A percentile compares a stretch with the other conserved stretches of the same genome.
phyloP scores from a whole-genome alignment of 768 basidiomycete genomes.

The Vararia minispora region DNA sequence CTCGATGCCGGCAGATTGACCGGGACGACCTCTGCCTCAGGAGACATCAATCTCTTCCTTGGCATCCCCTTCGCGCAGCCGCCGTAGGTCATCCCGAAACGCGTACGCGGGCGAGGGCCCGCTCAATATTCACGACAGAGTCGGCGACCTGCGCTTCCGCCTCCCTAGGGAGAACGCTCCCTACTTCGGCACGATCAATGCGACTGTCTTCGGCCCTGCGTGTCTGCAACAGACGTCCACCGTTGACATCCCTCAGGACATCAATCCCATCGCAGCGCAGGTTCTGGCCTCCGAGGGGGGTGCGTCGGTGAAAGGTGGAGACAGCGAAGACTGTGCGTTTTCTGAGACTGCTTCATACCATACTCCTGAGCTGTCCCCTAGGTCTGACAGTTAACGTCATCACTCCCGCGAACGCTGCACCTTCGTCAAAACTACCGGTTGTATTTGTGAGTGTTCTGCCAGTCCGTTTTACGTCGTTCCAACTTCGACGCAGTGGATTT shows the following conservation, averaged over 20 bases:
- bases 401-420: slow-evolving; percentile 4
- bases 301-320: no score
- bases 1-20: slow-evolving; percentile 8
- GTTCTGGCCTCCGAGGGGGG: no score
- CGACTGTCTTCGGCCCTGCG: slow-evolving; percentile 11
- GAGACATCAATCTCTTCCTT: slow-evolving; percentile 6
- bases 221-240: slow-evolving; percentile 16
- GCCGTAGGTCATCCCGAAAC: slow-evolving; percentile 2
- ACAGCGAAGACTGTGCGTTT: slow-evolving; percentile 12
- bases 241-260: no score
- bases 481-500: slow-evolving; percentile 15
- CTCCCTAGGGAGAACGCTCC: slow-evolving; percentile 4
- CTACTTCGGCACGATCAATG: slow-evolving; percentile 7
- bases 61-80: slow-evolving; percentile 13
- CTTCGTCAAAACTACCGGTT: slow-evolving; percentile 10
- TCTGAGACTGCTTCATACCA: background rate
- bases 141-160: slow-evolving; percentile 8
- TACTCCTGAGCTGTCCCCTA: slow-evolving; percentile 1
- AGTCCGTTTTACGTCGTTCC: background rate
- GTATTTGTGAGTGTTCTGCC: slow-evolving; percentile 8
- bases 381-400: slow-evolving; percentile 17
- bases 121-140: background rate
- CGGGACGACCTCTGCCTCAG: slow-evolving; percentile 4
- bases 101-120: background rate
- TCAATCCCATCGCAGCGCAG: no score